Conservation (phyloP, 768 basidiomycete genomes). For the Tephrocybe rancida region DNA sequence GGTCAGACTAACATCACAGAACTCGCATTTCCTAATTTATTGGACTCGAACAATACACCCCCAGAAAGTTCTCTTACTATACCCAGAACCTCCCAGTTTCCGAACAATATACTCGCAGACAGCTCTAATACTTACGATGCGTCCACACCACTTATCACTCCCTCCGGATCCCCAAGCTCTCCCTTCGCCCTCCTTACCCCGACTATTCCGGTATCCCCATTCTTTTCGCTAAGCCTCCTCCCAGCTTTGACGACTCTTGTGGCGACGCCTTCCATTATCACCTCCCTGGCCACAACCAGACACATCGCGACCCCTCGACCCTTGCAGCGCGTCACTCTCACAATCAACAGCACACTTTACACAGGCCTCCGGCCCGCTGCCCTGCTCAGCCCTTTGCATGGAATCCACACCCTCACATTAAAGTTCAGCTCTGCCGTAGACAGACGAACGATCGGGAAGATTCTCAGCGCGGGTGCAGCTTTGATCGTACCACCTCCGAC, state of each 20-base stretch:
- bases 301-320: constrained; percentile 21
- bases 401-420: constrained; percentile 32
- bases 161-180: constrained; percentile 11
- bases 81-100: constrained; percentile 1
- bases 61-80: constrained; percentile 3
- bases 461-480: constrained; percentile 42
- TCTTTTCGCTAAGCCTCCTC: constrained; percentile 37
- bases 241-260: constrained; percentile 40
- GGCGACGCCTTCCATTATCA: constrained; percentile 36
- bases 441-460: constrained; percentile 46
- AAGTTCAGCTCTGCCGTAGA: constrained; percentile 43
- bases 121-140: constrained; percentile 6
- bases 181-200: constrained; percentile 12
- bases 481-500: constrained; percentile 10
- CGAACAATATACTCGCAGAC: constrained; percentile 5
- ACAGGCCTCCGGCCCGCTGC: constrained; percentile 46
- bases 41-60: constrained; percentile 20
- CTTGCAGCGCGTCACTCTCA: constrained; percentile 35
- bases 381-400: constrained; percentile 36
- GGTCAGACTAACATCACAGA: constrained; percentile 42
- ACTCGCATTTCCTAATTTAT: constrained; percentile 41
- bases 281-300: constrained; percentile 23
- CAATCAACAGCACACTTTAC: constrained; percentile 47
- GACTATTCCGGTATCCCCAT: constrained; percentile 18
- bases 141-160: constrained; percentile 8